Percentiles rank a stretch among this genome's conserved stretches.
Conservation (phyloP, 2,329 filamentous ascomycete species). For the Trichoderma endophyticum region DNA sequence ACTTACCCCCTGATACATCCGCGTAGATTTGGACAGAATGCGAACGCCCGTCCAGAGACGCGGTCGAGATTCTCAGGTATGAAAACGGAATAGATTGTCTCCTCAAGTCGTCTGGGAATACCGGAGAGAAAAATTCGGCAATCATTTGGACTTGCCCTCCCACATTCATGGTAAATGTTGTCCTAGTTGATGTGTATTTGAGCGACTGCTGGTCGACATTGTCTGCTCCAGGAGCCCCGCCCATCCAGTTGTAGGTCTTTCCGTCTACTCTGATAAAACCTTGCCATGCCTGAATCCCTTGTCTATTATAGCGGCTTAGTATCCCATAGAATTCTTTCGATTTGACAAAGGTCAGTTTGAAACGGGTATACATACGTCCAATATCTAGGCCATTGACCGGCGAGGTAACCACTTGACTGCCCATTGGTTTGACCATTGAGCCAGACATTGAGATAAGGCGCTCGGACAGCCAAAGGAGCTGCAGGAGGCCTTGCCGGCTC, state of each 20-base stretch:
- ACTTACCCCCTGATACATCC: slow-evolving; percentile 55
- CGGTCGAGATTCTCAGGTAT: slow-evolving; percentile 63
- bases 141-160: slow-evolving; percentile 60
- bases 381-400: slow-evolving; percentile 66
- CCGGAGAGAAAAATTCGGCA: slow-evolving; percentile 67
- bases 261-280: slow-evolving; percentile 69
- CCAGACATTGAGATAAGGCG: slow-evolving; percentile 73
- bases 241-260: slow-evolving; percentile 64
- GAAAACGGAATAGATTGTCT: slow-evolving; percentile 69
- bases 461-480: slow-evolving; percentile 69
- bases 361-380: slow-evolving; percentile 55
- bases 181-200: slow-evolving; percentile 70
- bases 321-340: background rate
- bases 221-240: slow-evolving; percentile 46
- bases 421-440: slow-evolving; percentile 58
- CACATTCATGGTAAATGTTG: slow-evolving; percentile 66
- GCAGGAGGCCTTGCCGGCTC: slow-evolving; percentile 63
- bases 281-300: slow-evolving; percentile 57
- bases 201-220: slow-evolving; percentile 59
- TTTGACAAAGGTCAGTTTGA: background rate
- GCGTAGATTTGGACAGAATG: slow-evolving; percentile 70
- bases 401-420: slow-evolving; percentile 63
- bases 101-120: slow-evolving; percentile 63
- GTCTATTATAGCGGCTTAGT: slow-evolving; percentile 33
- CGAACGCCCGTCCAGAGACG: slow-evolving; percentile 56